Evolutionary conservation across 257 asterid genomes (phyloP), one percentile per base, ranked within the genome.

Genomic region (Forsythia suspensa): DNA sequence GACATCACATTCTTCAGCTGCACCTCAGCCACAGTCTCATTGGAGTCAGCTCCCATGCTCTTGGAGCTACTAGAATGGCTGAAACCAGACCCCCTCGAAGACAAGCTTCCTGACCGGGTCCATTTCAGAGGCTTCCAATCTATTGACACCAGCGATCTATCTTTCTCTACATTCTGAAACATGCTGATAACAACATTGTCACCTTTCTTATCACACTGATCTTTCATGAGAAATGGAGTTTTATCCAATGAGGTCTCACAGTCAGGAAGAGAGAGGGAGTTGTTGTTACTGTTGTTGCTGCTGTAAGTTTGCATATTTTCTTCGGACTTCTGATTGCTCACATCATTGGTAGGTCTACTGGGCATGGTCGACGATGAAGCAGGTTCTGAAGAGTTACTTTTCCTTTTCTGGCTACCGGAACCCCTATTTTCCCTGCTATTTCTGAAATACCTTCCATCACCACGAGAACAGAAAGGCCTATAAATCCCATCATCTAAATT

Each of bases 341-440:
- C 12, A n/a, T 59, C 34, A 59, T 59, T 61, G 38, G 80, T 79
- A 59, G 86, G 91, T 81, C 70, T 63, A 75, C 89, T 89, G 24
- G 88, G 89, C 86, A 29, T 87, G 91, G 69, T 75, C 68, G 92
- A 84, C 11, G 92, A 87, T 18, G 90, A 76, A 80, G 86, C 38
- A 75, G 84, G 87, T 73, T 95, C 99, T 83, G 84, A 84, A 57
- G 86, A 84, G 12, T 87, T 88, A 78, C 90, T 86, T 88, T 83
- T 91, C 91, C 89, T 95, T 80, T 90, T 93, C 68, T 92, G 98
- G 80, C 86, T 81, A 81, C 87, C 85, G n/a, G 93, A 83, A 40
- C 88, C 93, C 81, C 98, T 88, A 76, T 79, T 91, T 80, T 89
- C 99, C 84, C 91, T 89, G 83, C 72, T 84, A 79, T 81, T 89